These are phyloP conservation scores for Huiozyma naganishii DNA, from an alignment of 805 yeast species.

Conservation along the genomic window DNA sequence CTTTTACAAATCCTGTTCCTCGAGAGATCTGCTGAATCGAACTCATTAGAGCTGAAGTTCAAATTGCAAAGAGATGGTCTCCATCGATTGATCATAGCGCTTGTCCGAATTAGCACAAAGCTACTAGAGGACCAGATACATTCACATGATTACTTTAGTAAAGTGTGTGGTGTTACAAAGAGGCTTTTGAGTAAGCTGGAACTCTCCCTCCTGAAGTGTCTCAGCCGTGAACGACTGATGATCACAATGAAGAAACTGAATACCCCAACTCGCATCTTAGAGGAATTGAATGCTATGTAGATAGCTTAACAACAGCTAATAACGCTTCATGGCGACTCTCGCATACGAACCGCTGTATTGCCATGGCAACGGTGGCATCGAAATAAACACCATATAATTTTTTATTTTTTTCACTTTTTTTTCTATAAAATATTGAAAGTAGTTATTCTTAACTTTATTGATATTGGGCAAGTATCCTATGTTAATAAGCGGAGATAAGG, in stretches of 20 bases:
- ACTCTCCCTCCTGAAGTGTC: constrained; percentile 13
- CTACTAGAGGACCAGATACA: constrained; percentile 37
- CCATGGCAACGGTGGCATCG: no score
- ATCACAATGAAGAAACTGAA: constrained; percentile 11
- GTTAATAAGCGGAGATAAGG: no score
- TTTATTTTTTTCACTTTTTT: no score
- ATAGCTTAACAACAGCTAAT: neutral
- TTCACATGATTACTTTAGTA: constrained; percentile 36
- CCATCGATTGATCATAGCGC: constrained; percentile 36
- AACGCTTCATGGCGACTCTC: no score
- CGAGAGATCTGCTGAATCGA: constrained; percentile 4
- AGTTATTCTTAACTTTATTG: no score
- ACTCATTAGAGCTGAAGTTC: constrained; percentile 4
- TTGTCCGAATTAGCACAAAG: constrained; percentile 36
- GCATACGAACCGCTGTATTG: no score
- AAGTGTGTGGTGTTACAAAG: constrained; percentile 36
- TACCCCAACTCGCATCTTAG: constrained; percentile 6
- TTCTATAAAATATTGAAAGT: no score
- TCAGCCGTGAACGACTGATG: constrained; percentile 14
- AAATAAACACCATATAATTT: no score
- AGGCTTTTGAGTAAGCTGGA: constrained; percentile 21
- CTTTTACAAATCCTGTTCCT: constrained; percentile 17
- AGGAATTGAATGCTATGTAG: constrained; percentile 6
- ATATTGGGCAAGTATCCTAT: no score
- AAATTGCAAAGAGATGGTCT: constrained; percentile 27